These are phyloP conservation scores for Kernera saxatilis DNA, from an alignment of 345 rosid species.

Conservation along the genomic window DNA sequence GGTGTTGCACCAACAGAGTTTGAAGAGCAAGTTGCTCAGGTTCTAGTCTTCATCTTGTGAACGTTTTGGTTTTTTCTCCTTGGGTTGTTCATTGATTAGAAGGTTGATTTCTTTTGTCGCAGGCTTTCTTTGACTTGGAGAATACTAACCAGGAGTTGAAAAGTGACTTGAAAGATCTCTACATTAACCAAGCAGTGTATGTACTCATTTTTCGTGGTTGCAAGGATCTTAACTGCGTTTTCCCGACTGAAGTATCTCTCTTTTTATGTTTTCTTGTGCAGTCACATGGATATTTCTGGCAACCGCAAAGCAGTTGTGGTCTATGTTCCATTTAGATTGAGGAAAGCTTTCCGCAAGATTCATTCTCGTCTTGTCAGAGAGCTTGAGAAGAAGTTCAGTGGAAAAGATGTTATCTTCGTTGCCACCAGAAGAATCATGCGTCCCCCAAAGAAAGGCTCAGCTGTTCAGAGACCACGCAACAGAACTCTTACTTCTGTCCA, in stretches of 20 bases:
- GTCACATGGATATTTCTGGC: slow-evolving; percentile 71
- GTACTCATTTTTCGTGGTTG: not conserved
- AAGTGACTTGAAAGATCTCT: slow-evolving; percentile 79
- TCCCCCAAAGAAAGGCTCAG: slow-evolving; percentile 95
- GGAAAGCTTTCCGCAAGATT: slow-evolving; percentile 82
- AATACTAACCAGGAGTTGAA: slow-evolving; percentile 78
- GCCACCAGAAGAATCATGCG: slow-evolving; percentile 72
- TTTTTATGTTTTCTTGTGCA: slow-evolving; percentile 21
- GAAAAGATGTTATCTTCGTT: slow-evolving; percentile 75
- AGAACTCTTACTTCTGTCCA: slow-evolving; percentile 82
- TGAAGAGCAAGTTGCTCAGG: slow-evolving; percentile 88
- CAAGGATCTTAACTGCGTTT: not conserved
- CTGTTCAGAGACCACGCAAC: slow-evolving; percentile 73
- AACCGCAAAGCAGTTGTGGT: slow-evolving; percentile 80
- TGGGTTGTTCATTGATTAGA: not conserved
- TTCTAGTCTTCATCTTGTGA: not conserved
- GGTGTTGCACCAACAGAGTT: slow-evolving; percentile 82
- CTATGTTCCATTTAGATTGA: slow-evolving; percentile 71
- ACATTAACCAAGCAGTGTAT: slow-evolving; percentile 70
- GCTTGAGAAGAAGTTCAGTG: slow-evolving; percentile 94
- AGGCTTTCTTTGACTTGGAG: slow-evolving; percentile 83
- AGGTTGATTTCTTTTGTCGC: not conserved
- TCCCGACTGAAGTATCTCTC: not conserved
- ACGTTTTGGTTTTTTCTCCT: not conserved
- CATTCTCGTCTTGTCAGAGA: slow-evolving; percentile 82